A percentile compares a stretch with the other conserved stretches of the same genome.
These are phyloP conservation scores for Chrysophaeum taylorii DNA, from an alignment of 352 stramenopile species.

Conservation along the genomic window DNA sequence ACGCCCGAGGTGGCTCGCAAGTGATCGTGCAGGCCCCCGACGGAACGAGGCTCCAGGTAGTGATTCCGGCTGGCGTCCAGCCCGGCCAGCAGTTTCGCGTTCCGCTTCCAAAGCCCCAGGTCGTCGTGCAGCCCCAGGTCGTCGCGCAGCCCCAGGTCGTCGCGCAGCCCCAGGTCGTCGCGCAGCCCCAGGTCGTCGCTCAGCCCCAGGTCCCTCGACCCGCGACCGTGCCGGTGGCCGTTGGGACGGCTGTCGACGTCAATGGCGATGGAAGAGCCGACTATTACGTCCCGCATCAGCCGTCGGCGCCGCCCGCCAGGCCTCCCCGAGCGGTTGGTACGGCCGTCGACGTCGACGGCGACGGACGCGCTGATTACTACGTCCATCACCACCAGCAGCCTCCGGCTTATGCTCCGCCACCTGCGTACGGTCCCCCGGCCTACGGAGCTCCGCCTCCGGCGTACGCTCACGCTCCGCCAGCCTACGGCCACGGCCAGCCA, in stretches of 20 bases:
- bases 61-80: neutral
- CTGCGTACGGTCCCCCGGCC: neutral
- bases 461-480: neutral
- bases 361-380: too few species aligned
- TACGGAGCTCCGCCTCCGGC: neutral
- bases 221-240: too few species aligned
- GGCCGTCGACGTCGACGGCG: too few species aligned
- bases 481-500: neutral
- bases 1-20: neutral
- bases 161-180: neutral
- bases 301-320: too few species aligned
- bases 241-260: too few species aligned
- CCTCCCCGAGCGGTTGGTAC: too few species aligned
- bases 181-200: neutral
- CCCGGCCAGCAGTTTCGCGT: conserved; percentile 9
- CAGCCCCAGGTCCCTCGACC: too few species aligned
- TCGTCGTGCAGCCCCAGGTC: neutral
- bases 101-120: neutral
- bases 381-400: too few species aligned
- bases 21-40: conserved; percentile 10
- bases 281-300: too few species aligned
- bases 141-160: neutral
- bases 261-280: too few species aligned
- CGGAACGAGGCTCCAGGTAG: conserved; percentile 3
- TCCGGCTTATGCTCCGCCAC: too few species aligned